Evolutionary conservation across 208 protist genomes (phyloP), one percentile per base, ranked within the genome.

Genomic region (Phytomonas serpens): DNA sequence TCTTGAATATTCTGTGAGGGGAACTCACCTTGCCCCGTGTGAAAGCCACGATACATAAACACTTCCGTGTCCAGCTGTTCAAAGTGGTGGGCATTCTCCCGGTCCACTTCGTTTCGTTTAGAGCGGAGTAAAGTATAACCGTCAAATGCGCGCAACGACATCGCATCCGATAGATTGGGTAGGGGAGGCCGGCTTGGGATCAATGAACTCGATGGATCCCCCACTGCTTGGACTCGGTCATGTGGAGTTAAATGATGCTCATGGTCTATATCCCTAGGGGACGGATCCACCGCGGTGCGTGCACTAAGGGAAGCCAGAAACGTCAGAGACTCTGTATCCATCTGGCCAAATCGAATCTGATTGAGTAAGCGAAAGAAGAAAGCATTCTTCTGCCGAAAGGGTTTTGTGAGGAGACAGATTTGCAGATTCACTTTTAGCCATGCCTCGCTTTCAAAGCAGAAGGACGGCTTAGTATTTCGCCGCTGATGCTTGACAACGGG

Each of bases 121-220:
- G 88, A 68, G 14, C 91, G 88, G 10, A 96, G 78, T 65, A 89
- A 86, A 2, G 83, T 93, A 72, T 90, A 92, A 19, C 85, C 88
- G 38, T 86, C 83, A 40, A 87, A 84, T 1, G 69, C 65, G 2
- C 14, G 9, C 64, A 32, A 36, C 33, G 16, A 30, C 69, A 38
- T 29, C 63, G 9, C 32, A 27, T 64, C 30, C 14, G 68, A 38
- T 68, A 77, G 29, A 47, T 64, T 11, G 36, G 68, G 14, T 27
- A 36, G 16, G 57, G 33, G 34, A 14, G 10, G 29, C 4, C 27
- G 32, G 64, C 9, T 31, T 38, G 31, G 14, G 40, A 64, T 68
- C 40, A 4, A 5, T 16, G 40, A 42, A 51, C 34, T 42, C 32
- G 16, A 30, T 47, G 37, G 31, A 29, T 68, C 37, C 10, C 67